phyloP scores from a whole-genome alignment of 306 rosid genomes.

The Styphnolobium japonicum region DNA sequence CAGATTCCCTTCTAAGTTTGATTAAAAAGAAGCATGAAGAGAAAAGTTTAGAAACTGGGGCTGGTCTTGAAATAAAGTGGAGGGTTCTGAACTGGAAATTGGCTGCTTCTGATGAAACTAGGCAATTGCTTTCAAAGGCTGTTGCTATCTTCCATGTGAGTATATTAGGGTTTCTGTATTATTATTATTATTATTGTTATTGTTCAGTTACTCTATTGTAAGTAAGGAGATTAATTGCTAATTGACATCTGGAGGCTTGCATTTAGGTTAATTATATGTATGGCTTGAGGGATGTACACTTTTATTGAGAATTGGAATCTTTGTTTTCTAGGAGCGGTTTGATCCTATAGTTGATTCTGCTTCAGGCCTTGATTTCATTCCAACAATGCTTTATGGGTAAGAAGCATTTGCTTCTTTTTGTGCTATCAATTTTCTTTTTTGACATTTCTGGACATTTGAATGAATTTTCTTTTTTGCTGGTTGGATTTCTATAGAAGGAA shows the following conservation, averaged over 20 bases:
- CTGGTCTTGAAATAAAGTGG: conserved; percentile 60
- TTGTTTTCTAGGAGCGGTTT: conserved; percentile 66
- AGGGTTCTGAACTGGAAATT: conserved; percentile 65
- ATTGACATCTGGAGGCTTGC: neutral
- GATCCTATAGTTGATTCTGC: conserved; percentile 81
- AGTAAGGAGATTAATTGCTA: neutral
- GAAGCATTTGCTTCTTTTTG: neutral
- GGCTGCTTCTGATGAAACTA: conserved; percentile 38
- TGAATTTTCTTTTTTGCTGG: neutral
- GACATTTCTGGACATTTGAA: neutral
- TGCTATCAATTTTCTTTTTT: neutral
- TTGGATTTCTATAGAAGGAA: conserved; percentile 56
- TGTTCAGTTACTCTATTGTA: neutral
- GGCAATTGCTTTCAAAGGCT: conserved; percentile 56
- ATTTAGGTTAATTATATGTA: neutral
- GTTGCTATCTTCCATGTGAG: conserved; percentile 73
- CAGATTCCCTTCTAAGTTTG: conserved; percentile 43
- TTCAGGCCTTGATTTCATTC: conserved; percentile 79
- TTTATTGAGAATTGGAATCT: neutral
- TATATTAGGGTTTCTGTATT: neutral
- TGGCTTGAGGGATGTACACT: neutral
- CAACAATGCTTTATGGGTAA: conserved; percentile 90
- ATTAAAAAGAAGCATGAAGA: conserved; percentile 49
- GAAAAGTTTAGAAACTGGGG: conserved; percentile 29
- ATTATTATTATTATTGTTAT: neutral